Evolutionary conservation across 2,329 filamentous ascomycete species (phyloP), one percentile per base, ranked within the genome.

Genomic region (Alternaria alternata): DNA sequence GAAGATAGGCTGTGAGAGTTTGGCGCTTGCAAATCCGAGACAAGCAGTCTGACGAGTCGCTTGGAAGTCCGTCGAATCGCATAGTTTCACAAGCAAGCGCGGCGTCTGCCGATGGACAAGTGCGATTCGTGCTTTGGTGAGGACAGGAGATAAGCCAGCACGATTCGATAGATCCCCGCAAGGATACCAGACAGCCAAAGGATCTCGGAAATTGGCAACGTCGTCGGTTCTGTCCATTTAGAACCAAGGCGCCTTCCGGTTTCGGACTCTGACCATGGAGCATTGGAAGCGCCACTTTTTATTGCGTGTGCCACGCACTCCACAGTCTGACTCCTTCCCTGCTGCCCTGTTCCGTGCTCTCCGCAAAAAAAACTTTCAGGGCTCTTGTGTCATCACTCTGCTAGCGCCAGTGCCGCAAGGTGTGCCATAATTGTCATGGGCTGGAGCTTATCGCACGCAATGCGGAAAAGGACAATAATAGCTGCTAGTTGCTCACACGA

Each of bases 401-500:
- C 59, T 59, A 54, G 57, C 51, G 56, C 52, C 44, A 53, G 52
- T 54, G 57, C 57, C 56, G 56, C 42, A 55, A 22, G 28, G 22
- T 57, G 54, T 57, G 36, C 57, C 54, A 38, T 9, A 54, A 34
- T 38, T 36, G 51, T 49, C 59, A 49, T 54, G 53, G 56, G 57
- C 48, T 36, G 55, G 51, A 32, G 46, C 68, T 72, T 70, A 69
- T 70, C 66, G 64, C 61, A 34, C 36, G 52, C 56, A 63, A 63
- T 64, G 64, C 52, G 61, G 57, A 63, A 63, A 60, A 54, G 59
- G 64, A 66, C 65, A 60, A 62, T 22, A 63, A 62, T 59, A 65
- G 58, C 54, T 54, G n/a, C 24, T 28, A 39, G 55, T 12, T 32
- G 51, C 22, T 67, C 44, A 38, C 61, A 67, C 57, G 60, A 66